Conservation (phyloP, 306 rosid genomes). For the Rosa persica region DNA sequence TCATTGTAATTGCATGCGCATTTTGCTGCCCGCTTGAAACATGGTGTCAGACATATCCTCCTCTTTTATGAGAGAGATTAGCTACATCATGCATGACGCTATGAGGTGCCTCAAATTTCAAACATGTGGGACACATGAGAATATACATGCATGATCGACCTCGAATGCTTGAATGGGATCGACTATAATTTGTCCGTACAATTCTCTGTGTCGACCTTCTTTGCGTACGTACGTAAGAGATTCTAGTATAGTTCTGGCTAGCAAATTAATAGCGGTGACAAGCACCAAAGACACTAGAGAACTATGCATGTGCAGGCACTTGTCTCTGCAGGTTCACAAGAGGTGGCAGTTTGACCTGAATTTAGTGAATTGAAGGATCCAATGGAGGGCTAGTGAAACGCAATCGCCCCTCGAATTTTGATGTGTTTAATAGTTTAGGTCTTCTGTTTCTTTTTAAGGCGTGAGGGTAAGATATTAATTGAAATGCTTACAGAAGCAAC, state of each 20-base stretch:
- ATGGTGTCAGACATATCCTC: conserved; percentile 6
- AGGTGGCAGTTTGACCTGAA: background rate
- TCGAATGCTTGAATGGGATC: background rate
- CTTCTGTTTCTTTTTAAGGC: background rate
- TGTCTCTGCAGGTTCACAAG: background rate
- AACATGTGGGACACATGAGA: background rate
- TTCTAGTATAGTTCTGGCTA: background rate
- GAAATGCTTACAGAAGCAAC: no score
- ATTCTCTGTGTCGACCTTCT: background rate
- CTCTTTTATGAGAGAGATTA: conserved; percentile 6
- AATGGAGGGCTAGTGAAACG: background rate
- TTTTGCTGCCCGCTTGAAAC: background rate
- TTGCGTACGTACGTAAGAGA: background rate
- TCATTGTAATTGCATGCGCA: conserved; percentile 13
- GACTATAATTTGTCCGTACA: background rate
- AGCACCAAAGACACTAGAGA: background rate
- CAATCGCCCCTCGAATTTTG: background rate
- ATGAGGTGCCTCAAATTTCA: background rate
- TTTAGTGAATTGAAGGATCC: background rate
- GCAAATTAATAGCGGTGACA: background rate
- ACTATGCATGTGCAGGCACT: background rate
- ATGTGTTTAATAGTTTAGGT: background rate
- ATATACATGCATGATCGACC: background rate
- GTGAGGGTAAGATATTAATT: no score
- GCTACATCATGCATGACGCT: background rate